Conservation (phyloP, 805 yeast genomes). For the Lipomyces lipofer region DNA sequence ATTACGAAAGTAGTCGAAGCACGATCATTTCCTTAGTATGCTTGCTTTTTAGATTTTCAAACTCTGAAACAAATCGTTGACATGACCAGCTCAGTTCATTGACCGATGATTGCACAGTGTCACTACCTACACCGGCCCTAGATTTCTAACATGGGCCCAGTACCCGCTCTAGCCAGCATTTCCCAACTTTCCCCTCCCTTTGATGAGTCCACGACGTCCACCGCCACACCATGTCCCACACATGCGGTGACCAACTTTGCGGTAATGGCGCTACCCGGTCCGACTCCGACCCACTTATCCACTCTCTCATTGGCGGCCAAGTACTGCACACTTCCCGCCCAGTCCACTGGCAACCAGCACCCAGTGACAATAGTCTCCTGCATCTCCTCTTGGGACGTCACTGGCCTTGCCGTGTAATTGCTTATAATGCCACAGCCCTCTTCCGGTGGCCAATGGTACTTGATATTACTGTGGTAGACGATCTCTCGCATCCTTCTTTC, state of each 20-base stretch:
- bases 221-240: background rate
- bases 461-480: background rate
- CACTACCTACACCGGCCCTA: no score
- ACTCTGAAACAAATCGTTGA: no score
- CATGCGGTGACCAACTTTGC: conserved; percentile 13
- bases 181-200: no score
- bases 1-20: no score
- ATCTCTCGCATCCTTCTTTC: conserved; percentile 15
- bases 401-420: conserved; percentile 11
- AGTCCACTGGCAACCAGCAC: conserved; percentile 26
- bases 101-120: no score
- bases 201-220: no score
- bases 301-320: background rate
- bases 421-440: conserved; percentile 5
- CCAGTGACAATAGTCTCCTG: conserved; percentile 17
- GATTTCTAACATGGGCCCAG: no score
- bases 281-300: conserved; percentile 18
- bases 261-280: conserved; percentile 23
- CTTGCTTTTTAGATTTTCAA: no score
- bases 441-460: conserved; percentile 2
- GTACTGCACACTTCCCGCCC: conserved; percentile 19
- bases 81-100: no score
- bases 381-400: conserved; percentile 9
- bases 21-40: no score
- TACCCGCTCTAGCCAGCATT: no score